phyloP scores from a whole-genome alignment of 768 basidiomycete genomes.

The Mycena alexandri region DNA sequence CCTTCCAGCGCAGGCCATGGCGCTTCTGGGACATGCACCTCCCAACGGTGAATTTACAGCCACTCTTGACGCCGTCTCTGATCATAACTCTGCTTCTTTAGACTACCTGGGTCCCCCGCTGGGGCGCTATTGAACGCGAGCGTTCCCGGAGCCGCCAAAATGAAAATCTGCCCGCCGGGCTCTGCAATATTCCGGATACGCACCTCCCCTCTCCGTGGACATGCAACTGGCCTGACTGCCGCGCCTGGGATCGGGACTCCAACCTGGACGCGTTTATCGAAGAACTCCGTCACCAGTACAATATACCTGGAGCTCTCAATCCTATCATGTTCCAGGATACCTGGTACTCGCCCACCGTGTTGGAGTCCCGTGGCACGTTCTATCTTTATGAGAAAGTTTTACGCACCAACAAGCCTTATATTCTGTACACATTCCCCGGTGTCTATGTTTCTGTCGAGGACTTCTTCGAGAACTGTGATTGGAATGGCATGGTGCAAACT shows the following conservation, averaged over 20 bases:
- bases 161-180: too few relatives aligned
- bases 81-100: too few relatives aligned
- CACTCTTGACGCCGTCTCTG: not conserved
- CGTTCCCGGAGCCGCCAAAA: too few relatives aligned
- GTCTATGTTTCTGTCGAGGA: not conserved
- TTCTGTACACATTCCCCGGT: not conserved
- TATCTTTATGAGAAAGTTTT: not conserved
- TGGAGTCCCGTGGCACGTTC: not conserved
- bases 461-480: not conserved
- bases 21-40: conserved; percentile 12
- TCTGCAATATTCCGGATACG: not conserved
- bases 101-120: too few relatives aligned
- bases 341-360: not conserved
- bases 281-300: not conserved
- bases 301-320: not conserved
- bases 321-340: not conserved
- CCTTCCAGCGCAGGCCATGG: not conserved
- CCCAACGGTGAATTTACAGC: not conserved
- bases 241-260: not conserved
- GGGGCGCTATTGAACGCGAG: too few relatives aligned
- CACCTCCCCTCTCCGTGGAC: conserved; percentile 5
- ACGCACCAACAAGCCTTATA: not conserved
- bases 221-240: not conserved
- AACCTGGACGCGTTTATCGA: not conserved
- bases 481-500: conserved; percentile 5